A percentile compares a stretch with the other conserved stretches of the same genome.
Evolutionary conservation across 2,329 filamentous ascomycete species (phyloP).

Genomic region (Beauveria asiatica): DNA sequence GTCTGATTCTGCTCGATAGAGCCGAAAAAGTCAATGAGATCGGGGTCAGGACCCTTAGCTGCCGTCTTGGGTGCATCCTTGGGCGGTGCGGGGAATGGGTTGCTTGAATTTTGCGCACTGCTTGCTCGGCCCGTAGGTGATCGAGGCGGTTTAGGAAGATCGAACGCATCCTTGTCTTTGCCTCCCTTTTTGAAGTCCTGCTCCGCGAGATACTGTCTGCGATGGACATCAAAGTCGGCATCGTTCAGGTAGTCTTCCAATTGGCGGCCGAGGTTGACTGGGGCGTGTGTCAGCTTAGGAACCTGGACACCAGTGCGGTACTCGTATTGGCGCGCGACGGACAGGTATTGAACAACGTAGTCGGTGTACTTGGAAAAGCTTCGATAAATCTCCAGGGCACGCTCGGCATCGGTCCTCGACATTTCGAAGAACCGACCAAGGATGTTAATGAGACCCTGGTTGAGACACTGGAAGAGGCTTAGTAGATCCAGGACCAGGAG

Average conservation of each 20-base stretch:
- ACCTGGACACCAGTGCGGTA: constrained; percentile 89
- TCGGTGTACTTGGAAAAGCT: constrained; percentile 89
- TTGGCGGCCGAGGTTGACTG: constrained; percentile 79
- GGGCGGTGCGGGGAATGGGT: constrained; percentile 32
- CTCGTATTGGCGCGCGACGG: constrained; percentile 80
- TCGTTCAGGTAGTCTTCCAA: constrained; percentile 93
- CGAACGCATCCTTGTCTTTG: constrained; percentile 32
- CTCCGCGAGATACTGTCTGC: constrained; percentile 84
- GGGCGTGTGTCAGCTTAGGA: constrained; percentile 93
- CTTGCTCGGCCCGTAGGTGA: constrained; percentile 19
- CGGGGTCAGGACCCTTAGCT: constrained; percentile 58
- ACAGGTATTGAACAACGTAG: constrained; percentile 81
- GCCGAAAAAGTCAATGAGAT: constrained; percentile 91
- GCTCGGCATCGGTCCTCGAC: constrained; percentile 87
- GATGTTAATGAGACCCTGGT: constrained; percentile 95
- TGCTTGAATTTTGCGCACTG: constrained; percentile 24
- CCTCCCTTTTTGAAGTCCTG: constrained; percentile 57
- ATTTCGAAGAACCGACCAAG: constrained; percentile 97
- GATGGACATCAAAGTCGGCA: constrained; percentile 87
- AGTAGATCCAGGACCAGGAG: constrained; percentile 84
- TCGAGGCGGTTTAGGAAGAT: constrained; percentile 29
- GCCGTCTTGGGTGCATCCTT: constrained; percentile 35
- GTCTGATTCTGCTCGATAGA: constrained; percentile 87
- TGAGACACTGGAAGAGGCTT: constrained; percentile 86
- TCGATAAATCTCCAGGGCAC: constrained; percentile 86